Conservation (phyloP, 306 rosid species). For the Lathyrus oleraceus region DNA sequence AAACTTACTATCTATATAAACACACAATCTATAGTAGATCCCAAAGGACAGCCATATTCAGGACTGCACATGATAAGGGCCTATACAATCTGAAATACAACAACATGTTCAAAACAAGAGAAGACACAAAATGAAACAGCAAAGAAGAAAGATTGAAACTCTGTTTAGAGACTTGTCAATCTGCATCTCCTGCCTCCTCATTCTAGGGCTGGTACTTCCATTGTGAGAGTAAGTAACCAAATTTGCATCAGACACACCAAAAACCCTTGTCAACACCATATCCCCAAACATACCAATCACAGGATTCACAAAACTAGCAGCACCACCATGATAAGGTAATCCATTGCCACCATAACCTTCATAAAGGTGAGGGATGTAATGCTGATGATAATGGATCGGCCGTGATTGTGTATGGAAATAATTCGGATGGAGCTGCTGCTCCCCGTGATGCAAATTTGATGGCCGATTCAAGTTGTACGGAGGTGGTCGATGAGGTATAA, state of each 20-base stretch:
- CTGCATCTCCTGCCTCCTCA: conserved; percentile 88
- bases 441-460: conserved; percentile 42
- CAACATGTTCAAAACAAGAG: conserved; percentile 66
- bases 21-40: conserved; percentile 32
- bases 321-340: conserved; percentile 55
- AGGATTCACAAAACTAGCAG: conserved; percentile 61
- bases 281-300: conserved; percentile 81
- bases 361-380: conserved; percentile 53
- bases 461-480: conserved; percentile 45
- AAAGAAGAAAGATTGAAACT: conserved; percentile 71
- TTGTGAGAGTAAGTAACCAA: conserved; percentile 48
- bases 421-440: conserved; percentile 49
- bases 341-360: conserved; percentile 51
- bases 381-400: conserved; percentile 56
- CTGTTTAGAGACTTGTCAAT: conserved; percentile 75
- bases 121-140: conserved; percentile 78
- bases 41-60: conserved; percentile 25
- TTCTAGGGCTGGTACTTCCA: conserved; percentile 56
- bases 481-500: conserved; percentile 70
- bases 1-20: conserved; percentile 33
- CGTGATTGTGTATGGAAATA: conserved; percentile 51
- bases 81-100: conserved; percentile 43
- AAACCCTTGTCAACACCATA: conserved; percentile 65
- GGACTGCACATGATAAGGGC: conserved; percentile 28
- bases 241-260: conserved; percentile 56